phyloP scores from a whole-genome alignment of 2,329 filamentous ascomycete genomes.

The Phyllosticta ampelicida region DNA sequence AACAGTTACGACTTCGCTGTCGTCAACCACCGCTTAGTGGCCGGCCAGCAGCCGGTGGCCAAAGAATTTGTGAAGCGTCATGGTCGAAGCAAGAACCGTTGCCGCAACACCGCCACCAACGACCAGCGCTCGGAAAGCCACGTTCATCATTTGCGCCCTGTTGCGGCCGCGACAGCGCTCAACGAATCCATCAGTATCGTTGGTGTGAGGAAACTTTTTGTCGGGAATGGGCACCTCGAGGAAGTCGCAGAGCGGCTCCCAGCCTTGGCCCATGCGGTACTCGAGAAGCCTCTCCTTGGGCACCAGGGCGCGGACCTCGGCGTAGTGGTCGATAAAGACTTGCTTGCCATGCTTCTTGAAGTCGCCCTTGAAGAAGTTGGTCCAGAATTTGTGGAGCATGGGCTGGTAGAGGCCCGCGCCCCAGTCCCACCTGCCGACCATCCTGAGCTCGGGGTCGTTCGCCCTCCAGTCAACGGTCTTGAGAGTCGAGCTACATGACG shows the following conservation, averaged over 20 bases:
- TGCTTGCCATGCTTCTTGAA: slow-evolving; percentile 41
- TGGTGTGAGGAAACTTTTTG: slow-evolving; percentile 13
- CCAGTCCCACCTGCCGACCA: slow-evolving; percentile 17
- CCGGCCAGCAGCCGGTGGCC: slow-evolving; percentile 8
- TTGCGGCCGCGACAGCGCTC: slow-evolving; percentile 43
- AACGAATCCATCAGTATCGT: slow-evolving; percentile 38
- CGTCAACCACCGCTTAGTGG: neutral
- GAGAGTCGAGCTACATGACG: slow-evolving; percentile 13
- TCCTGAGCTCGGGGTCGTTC: slow-evolving; percentile 18
- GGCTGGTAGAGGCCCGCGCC: slow-evolving; percentile 44
- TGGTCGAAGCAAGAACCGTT: slow-evolving; percentile 10
- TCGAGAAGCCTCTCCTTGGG: slow-evolving; percentile 18
- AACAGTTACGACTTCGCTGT: neutral
- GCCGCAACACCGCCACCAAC: slow-evolving; percentile 40
- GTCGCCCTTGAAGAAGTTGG: slow-evolving; percentile 56
- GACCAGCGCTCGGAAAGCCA: slow-evolving; percentile 40
- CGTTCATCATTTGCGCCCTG: slow-evolving; percentile 46
- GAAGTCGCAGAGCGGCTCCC: slow-evolving; percentile 22
- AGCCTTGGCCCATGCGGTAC: slow-evolving; percentile 17
- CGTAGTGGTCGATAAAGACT: slow-evolving; percentile 20
- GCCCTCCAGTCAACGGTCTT: slow-evolving; percentile 17
- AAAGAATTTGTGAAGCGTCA: slow-evolving; percentile 12
- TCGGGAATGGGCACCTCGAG: slow-evolving; percentile 17
- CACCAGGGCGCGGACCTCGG: slow-evolving; percentile 17
- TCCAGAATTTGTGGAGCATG: slow-evolving; percentile 60